Conservation (phyloP, 1,284 basidiomycete genomes). For the Inonotus obliquus region DNA sequence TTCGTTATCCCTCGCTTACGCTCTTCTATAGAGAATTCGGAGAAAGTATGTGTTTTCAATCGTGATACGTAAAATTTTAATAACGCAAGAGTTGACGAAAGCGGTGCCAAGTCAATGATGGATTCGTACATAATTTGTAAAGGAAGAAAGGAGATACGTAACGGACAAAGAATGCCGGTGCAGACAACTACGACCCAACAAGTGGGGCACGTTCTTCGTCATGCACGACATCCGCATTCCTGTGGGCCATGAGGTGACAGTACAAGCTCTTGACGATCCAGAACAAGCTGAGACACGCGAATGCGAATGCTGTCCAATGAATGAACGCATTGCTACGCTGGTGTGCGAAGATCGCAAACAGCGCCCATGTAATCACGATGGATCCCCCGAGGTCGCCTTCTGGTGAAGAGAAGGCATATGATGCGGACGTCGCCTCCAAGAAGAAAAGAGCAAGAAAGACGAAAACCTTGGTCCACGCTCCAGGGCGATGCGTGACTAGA, state of each 20-base stretch:
- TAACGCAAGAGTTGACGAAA: no score
- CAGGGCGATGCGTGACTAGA: slow-evolving; percentile 58
- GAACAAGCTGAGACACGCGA: slow-evolving; percentile 80
- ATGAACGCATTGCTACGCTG: slow-evolving; percentile 65
- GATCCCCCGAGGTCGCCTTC: slow-evolving; percentile 92
- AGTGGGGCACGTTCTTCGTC: slow-evolving; percentile 89
- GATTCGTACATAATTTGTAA: background rate
- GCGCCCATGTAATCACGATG: slow-evolving; percentile 78
- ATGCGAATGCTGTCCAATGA: slow-evolving; percentile 85
- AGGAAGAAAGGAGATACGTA: background rate
- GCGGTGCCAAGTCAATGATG: no score
- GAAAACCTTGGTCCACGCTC: slow-evolving; percentile 89
- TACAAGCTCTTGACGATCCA: slow-evolving; percentile 76
- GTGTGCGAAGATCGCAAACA: slow-evolving; percentile 81
- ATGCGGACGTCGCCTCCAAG: slow-evolving; percentile 90
- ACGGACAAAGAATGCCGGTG: background rate
- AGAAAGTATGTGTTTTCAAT: no score
- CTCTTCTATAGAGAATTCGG: no score
- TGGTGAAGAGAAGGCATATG: slow-evolving; percentile 84
- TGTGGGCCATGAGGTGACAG: slow-evolving; percentile 42
- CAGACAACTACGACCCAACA: slow-evolving; percentile 28
- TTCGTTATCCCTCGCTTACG: no score
- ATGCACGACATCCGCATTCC: slow-evolving; percentile 49
- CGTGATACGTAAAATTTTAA: no score
- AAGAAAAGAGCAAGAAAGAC: slow-evolving; percentile 92